Evolutionary conservation across 1,284 basidiomycete genomes (phyloP).

Genomic region (Hymenochaete sp.): DNA sequence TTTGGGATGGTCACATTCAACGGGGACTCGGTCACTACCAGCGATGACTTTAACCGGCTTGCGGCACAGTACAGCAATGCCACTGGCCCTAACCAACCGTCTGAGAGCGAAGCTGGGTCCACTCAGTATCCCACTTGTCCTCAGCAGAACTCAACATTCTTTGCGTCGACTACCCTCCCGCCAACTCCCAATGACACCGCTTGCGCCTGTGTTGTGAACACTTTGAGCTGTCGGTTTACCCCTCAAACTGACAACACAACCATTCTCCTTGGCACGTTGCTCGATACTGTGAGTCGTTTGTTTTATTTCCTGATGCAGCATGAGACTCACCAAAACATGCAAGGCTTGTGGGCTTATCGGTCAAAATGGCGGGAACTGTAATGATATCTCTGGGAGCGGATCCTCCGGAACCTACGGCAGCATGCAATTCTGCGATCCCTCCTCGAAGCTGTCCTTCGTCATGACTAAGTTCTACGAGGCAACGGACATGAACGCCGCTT

Average conservation of each 20-base stretch:
- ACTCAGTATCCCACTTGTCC: constrained; percentile 61
- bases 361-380: constrained; percentile 50
- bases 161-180: constrained; percentile 65
- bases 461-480: constrained; percentile 75
- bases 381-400: constrained; percentile 67
- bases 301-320: background rate
- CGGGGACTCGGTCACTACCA: constrained; percentile 50
- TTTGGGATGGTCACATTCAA: constrained; percentile 83
- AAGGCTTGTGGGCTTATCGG: constrained; percentile 62
- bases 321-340: background rate
- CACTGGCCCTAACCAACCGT: constrained; percentile 57
- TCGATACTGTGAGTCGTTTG: constrained; percentile 39
- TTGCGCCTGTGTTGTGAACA: constrained; percentile 68
- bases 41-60: constrained; percentile 64
- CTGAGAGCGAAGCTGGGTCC: constrained; percentile 43
- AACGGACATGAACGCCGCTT: constrained; percentile 45
- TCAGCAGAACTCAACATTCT: constrained; percentile 44
- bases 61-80: constrained; percentile 51
- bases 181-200: constrained; percentile 74
- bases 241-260: constrained; percentile 55
- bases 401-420: constrained; percentile 67
- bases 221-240: constrained; percentile 66
- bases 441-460: constrained; percentile 73
- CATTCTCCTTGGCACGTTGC: constrained; percentile 58
- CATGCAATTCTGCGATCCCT: constrained; percentile 71